phyloP scores from a whole-genome alignment of 2,329 filamentous ascomycete species.

The Colletotrichum cordylinicola region DNA sequence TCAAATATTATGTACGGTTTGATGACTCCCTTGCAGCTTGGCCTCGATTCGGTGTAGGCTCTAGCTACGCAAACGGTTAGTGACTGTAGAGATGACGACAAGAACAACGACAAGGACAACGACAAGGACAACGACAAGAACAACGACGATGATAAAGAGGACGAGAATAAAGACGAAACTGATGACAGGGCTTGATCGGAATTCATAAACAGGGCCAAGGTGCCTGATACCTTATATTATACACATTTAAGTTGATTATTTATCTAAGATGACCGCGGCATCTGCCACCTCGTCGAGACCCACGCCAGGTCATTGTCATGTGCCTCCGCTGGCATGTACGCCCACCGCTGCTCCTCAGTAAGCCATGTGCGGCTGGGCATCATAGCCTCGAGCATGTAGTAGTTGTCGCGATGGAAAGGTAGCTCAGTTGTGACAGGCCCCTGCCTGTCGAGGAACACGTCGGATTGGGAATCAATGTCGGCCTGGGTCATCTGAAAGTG shows the following conservation, averaged over 20 bases:
- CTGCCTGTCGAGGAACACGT: slow-evolving; percentile 54
- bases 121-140: too few species aligned
- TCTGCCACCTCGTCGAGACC: not conserved
- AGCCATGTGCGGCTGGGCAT: slow-evolving; percentile 62
- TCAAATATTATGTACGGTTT: too few species aligned
- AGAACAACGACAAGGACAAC: too few species aligned
- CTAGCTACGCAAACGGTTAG: too few species aligned
- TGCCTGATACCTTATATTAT: too few species aligned
- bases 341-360: slow-evolving; percentile 49
- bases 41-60: too few species aligned
- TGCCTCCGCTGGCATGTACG: slow-evolving; percentile 48
- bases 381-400: slow-evolving; percentile 64
- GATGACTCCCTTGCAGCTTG: too few species aligned
- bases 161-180: too few species aligned
- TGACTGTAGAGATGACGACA: too few species aligned
- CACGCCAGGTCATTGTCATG: slow-evolving; percentile 42
- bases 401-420: slow-evolving; percentile 61
- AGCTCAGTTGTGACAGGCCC: slow-evolving; percentile 59
- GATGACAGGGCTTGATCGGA: too few species aligned
- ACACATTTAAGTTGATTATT: not conserved
- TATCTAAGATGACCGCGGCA: not conserved
- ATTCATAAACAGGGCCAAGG: too few species aligned
- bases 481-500: slow-evolving; percentile 36
- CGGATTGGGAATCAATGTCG: slow-evolving; percentile 51
- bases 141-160: too few species aligned